Base-by-base conservation (phyloP, 2,329 filamentous ascomycete species). In the Rhynchosporium agropyri region DNA sequence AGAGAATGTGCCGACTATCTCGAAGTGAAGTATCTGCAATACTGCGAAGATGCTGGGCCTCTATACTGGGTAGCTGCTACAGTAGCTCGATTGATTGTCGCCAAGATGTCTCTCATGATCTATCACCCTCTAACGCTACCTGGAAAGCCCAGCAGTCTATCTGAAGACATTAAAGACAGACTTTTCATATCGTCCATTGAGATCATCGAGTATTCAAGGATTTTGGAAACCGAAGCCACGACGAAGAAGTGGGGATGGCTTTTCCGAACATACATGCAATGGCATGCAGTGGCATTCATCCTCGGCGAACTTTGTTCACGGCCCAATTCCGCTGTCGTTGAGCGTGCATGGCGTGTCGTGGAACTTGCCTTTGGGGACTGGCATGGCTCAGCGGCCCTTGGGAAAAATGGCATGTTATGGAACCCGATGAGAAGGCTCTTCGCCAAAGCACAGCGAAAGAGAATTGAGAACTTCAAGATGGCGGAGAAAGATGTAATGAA, bases 371-470 rank as follows among this genome's bases (percentile, higher is more conserved):
- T 74, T 49, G 50, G 50, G 1, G 63, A 68, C 29, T 74, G 71
- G 72, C 68, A 60, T 26, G 61, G 54, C 5, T 62, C 61, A 1
- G 66, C 71, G 3, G 56, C 45, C 10, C 67, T 76, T 15, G 74
- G 75, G n/a, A 80, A 79, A 59, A 80, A 80, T 58, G 82, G 83
- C 3, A 83, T 84, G 76, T 74, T 89, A 0, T 89, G 87, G 87
- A 81, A 83, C 49, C 86, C 86, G 0, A 76, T 90, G 53, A 77
- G 80, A 31, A 86, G 83, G 65, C 76, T 89, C 2, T 83, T 89
- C 75, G 79, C 79, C 13, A 85, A 84, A 70, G 87, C 87, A 12
- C 77, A 77, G 50, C 78, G 79, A 12, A 82, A 81, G 49, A 78
- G 85, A 55, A 77, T 79, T 48, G 80, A 79, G 61, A 84, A 85